phyloP scores from a whole-genome alignment of 2,329 filamentous ascomycete genomes.

The Talaromyces islandicus region DNA sequence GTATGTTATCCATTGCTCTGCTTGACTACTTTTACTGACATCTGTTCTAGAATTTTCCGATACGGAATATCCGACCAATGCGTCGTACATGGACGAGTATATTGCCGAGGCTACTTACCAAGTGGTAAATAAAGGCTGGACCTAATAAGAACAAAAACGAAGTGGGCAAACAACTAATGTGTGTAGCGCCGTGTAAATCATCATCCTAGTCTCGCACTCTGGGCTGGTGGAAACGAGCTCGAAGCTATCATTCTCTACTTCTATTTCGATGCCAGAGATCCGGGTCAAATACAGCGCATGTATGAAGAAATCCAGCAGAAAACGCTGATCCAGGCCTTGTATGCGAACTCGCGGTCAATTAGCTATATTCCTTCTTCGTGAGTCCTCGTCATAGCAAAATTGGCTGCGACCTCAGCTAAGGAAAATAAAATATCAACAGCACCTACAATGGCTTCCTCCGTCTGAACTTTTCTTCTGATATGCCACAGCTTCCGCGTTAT shows the following conservation, averaged over 20 bases:
- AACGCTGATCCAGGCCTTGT: slow-evolving; percentile 50
- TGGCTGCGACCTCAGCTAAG: slow-evolving; percentile 69
- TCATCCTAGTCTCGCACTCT: slow-evolving; percentile 51
- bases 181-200: slow-evolving; percentile 57
- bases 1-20: neutral
- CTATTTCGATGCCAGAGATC: slow-evolving; percentile 24
- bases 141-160: slow-evolving; percentile 46
- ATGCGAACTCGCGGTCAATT: slow-evolving; percentile 54
- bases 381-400: slow-evolving; percentile 35
- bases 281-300: slow-evolving; percentile 38
- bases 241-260: slow-evolving; percentile 47
- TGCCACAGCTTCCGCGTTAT: neutral
- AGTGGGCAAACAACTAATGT: slow-evolving; percentile 49
- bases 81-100: slow-evolving; percentile 21
- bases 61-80: neutral
- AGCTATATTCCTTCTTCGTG: slow-evolving; percentile 54
- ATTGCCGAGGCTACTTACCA: slow-evolving; percentile 59
- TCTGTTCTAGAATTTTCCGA: neutral
- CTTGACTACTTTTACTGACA: neutral
- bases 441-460: neutral
- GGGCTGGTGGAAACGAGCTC: slow-evolving; percentile 56
- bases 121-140: slow-evolving; percentile 42
- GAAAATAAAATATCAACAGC: neutral
- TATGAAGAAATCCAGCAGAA: slow-evolving; percentile 39
- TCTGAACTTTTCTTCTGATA: neutral